phyloP scores from a whole-genome alignment of 352 stramenopile genomes.

The Pythium phragmitis region DNA sequence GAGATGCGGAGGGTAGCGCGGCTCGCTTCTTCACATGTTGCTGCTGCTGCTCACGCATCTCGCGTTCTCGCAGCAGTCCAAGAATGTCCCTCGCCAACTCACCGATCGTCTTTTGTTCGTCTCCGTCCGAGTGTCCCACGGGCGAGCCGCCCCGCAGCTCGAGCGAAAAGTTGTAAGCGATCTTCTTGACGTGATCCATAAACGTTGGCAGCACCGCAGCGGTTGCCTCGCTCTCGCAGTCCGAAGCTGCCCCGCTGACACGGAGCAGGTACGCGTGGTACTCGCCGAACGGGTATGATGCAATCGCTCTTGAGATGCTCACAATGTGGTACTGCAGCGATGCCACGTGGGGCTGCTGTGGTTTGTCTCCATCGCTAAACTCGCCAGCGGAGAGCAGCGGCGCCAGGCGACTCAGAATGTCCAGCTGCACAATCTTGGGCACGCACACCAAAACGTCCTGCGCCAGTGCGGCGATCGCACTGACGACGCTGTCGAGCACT shows the following conservation, averaged over 20 bases:
- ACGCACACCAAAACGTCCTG: slow-evolving; percentile 66
- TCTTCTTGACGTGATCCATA: slow-evolving; percentile 56
- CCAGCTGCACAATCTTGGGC: slow-evolving; percentile 43
- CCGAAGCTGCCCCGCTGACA: background rate
- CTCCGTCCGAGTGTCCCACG: slow-evolving; percentile 12
- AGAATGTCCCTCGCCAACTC: slow-evolving; percentile 66
- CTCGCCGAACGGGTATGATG: slow-evolving; percentile 62
- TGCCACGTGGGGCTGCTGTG: slow-evolving; percentile 24
- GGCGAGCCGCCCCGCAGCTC: slow-evolving; percentile 42
- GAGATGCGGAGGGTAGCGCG: background rate
- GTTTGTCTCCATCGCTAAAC: slow-evolving; percentile 1
- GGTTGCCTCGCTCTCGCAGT: background rate
- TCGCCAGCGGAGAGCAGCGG: slow-evolving; percentile 24
- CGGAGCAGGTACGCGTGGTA: slow-evolving; percentile 35
- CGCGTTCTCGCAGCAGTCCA: slow-evolving; percentile 43
- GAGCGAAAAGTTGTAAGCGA: slow-evolving; percentile 56
- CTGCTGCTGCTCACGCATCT: slow-evolving; percentile 16
- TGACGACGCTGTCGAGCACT: slow-evolving; percentile 43
- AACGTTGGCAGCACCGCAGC: slow-evolving; percentile 15
- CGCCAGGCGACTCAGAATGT: slow-evolving; percentile 39
- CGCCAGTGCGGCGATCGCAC: slow-evolving; percentile 54
- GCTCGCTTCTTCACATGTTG: background rate
- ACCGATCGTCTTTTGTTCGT: slow-evolving; percentile 51
- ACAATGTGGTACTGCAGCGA: slow-evolving; percentile 51
- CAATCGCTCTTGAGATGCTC: slow-evolving; percentile 47